Evolutionary conservation across 2,329 filamentous ascomycete species (phyloP), one percentile per base, ranked within the genome.

Genomic region (Tolypocladium cylindrosporum): DNA sequence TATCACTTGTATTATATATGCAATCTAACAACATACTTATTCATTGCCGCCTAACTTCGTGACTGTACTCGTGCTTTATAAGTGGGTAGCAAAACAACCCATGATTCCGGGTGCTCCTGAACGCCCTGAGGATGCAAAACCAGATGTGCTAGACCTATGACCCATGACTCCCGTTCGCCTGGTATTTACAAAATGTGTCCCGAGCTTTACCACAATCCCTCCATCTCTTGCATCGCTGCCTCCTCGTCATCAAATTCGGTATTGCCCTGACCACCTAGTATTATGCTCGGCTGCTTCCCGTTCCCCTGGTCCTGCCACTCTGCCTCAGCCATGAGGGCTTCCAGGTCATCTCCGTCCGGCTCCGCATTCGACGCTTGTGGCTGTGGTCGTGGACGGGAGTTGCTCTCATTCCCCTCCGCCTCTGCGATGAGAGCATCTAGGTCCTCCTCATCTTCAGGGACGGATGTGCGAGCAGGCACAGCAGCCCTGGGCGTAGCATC

Each of bases 171-270:
- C 27, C 19, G 16, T 34, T 8, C 27, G 27, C 48, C 16, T n/a
- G 7, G 16, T 51, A 10, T 19, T 6, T 10, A 4, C 14, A 19
- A 16, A 50, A 27, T 37, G 13, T n/a, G 39, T 13, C 14, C n/a
- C n/a, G 54, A 0, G 54, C 39, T 54, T n/a, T n/a, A 81, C 79
- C 78, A 83, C 31, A 82, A 61, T 0, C 76, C 80, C 45, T 81
- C 80, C 79, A 84, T 82, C 61, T 83, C 83, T 42, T 80, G 83
- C 83, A 91, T 86, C 1, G 81, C 85, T 60, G 84, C 86, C 70
- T 88, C 83, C 16, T 88, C 85, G 57, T 86, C 85, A 1, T 77
- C 80, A 67, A 82, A 85, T 31, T 75, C 70, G 41, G 78, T 13
- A 39, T 14, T 40, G 52, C 5, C 69, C 63, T 34, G 19, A 55